Conservation (phyloP, 331 rosid species). For the Acacia pycnantha region DNA sequence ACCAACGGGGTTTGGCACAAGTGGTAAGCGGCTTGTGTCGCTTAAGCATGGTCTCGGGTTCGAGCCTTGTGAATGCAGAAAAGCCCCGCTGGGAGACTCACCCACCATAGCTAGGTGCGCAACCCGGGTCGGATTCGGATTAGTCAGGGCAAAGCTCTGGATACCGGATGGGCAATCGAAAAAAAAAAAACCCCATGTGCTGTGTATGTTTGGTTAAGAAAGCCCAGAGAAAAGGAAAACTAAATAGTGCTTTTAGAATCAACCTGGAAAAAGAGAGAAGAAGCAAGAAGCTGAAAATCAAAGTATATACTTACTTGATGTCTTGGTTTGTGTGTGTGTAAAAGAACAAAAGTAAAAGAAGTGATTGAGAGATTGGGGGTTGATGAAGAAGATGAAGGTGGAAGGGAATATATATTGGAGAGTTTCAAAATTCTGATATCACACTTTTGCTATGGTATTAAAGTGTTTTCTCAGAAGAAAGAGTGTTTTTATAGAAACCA, state of each 20-base stretch:
- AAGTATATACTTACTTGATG: conserved; percentile 27
- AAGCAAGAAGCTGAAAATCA: background rate
- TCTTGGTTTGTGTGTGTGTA: background rate
- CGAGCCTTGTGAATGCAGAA: no score
- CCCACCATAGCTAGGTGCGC: no score
- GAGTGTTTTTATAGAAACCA: background rate
- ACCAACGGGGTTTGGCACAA: no score
- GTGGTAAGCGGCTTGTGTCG: no score
- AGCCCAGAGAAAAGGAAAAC: background rate
- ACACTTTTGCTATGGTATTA: background rate
- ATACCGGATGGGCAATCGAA: no score
- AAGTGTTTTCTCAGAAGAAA: background rate
- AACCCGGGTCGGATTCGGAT: no score
- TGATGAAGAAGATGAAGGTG: background rate
- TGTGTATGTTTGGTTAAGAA: no score
- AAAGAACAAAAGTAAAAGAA: background rate
- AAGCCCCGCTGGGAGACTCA: no score
- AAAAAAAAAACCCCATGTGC: no score
- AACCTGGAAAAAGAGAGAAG: background rate
- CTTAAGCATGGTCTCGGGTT: no score
- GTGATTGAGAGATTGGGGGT: background rate
- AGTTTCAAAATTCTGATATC: background rate
- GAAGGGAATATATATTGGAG: background rate
- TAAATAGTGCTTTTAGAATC: background rate
- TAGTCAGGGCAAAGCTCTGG: no score